A percentile compares a stretch with the other conserved stretches of the same genome.
Evolutionary conservation across 176 grass and related monocot genomes (phyloP).

Genomic region (Dendrocalamus sinicus): DNA sequence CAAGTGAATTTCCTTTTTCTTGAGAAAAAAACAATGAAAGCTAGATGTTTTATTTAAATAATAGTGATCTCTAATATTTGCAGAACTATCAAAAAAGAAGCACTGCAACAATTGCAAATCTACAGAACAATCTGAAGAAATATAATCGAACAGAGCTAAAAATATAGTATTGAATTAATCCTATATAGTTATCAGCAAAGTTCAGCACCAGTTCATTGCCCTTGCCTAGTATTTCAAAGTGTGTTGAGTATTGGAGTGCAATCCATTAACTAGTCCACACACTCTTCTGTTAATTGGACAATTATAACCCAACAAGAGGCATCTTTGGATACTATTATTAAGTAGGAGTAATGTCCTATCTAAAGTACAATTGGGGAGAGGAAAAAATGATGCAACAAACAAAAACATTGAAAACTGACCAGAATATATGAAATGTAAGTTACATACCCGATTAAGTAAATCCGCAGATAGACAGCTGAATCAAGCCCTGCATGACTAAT

Average conservation of each 20-base stretch:
- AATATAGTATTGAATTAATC: slow-evolving; percentile 18
- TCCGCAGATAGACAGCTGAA: slow-evolving; percentile 93
- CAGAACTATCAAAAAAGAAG: not conserved
- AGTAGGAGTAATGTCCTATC: not conserved
- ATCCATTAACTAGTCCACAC: slow-evolving; percentile 3
- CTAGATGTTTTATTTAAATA: slow-evolving; percentile 5
- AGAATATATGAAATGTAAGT: slow-evolving; percentile 21
- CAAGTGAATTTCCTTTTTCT: not conserved
- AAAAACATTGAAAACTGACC: slow-evolving; percentile 31
- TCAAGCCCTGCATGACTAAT: slow-evolving; percentile 97
- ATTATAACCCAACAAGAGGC: not conserved
- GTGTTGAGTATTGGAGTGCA: not conserved
- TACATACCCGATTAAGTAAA: slow-evolving; percentile 88
- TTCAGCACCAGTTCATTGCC: slow-evolving; percentile 12
- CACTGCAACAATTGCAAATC: slow-evolving; percentile 1
- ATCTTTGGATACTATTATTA: too few species aligned
- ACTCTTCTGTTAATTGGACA: not conserved
- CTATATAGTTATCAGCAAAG: not conserved
- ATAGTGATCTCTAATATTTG: slow-evolving; percentile 18
- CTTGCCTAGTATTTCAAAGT: slow-evolving; percentile 15
- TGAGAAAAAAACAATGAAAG: not conserved
- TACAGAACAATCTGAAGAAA: slow-evolving; percentile 23
- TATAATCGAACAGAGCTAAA: not conserved
- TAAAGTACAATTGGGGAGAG: slow-evolving; percentile 18
- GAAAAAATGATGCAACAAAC: slow-evolving; percentile 30